Evolutionary conservation across 2,329 filamentous ascomycete species (phyloP), one percentile per base, ranked within the genome.

Genomic region (Colletotrichum scovillei): DNA sequence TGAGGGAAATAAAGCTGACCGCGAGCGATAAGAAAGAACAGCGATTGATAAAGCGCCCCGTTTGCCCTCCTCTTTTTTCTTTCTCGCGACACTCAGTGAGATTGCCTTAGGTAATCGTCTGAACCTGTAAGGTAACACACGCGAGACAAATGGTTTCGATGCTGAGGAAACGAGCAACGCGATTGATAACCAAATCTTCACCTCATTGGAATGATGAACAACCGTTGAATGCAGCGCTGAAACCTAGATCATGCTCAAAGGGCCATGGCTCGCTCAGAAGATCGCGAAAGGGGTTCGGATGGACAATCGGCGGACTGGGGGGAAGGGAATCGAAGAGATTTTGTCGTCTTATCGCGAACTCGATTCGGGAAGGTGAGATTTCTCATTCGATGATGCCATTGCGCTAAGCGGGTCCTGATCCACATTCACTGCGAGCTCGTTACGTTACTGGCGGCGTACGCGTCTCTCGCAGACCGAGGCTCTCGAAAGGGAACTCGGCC

Each of bases 351-450:
- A 71, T 73, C 71, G 71, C 67, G 56, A 64, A 52, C 71, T 56
- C 42, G 53, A 59, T 64, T 32, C n/a, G 38, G 62, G 49, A 71
- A 73, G 71, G 71, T 71, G 60, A 70, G 71, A 71, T 71, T 73
- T 66, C 67, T 62, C 56, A 71, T 71, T 73, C 26, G 56, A 73
- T 71, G 71, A 38, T 73, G 71, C 71, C 56, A 73, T 73, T 28
- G 56, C 67, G 71, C 56, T 28, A 71, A 62, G 71, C 71, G 71
- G 67, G 70, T 59, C n/a, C 14, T 14, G 60, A 14, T 69, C 71
- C 71, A 73, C 71, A 24, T 55, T 11, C 9, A 46, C 60, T 57
- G 59, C 57, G 46, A 52, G 57, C 46, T 19, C 58, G 57, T 62
- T 68, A 30, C 58, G 57, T 62, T 68, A 35, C 63, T 35, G 63